Evolutionary conservation across 1,139 yeast genomes (phyloP).

Genomic region (Nakaseomyces glabratus): DNA sequence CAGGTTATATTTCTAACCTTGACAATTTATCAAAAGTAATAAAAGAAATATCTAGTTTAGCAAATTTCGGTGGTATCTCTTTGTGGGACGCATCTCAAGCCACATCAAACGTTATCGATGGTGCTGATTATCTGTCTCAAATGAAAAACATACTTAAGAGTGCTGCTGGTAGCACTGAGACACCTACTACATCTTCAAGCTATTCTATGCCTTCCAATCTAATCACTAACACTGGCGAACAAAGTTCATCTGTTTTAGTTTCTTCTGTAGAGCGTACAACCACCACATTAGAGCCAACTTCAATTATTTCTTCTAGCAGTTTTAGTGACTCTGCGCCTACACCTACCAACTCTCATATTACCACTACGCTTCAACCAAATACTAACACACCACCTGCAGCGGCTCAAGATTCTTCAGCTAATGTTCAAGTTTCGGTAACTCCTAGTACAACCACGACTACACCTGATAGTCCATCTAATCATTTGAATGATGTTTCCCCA

Average conservation of each 20-base stretch:
- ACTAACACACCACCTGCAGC: conserved; percentile 8
- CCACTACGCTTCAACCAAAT: conserved; percentile 5
- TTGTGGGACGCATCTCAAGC: conserved; percentile 92
- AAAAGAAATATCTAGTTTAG: conserved; percentile 34
- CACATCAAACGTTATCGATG: conserved; percentile 43
- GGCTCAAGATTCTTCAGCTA: neutral
- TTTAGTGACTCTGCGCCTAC: conserved; percentile 6
- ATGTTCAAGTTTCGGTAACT: neutral
- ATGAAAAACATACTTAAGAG: conserved; percentile 27
- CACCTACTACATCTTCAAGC: conserved; percentile 26
- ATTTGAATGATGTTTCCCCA: neutral
- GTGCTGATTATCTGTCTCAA: conserved; percentile 32
- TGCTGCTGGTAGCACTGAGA: conserved; percentile 11
- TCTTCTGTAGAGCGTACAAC: conserved; percentile 5
- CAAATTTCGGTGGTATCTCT: conserved; percentile 72
- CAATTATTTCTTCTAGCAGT: conserved; percentile 8
- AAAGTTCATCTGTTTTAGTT: conserved; percentile 8
- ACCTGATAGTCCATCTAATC: conserved; percentile 7
- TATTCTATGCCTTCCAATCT: conserved; percentile 18
- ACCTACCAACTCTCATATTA: conserved; percentile 1
- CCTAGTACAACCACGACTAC: conserved; percentile 9
- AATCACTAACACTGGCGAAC: conserved; percentile 6
- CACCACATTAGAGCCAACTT: conserved; percentile 9
- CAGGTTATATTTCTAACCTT: conserved; percentile 50
- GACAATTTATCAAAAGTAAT: conserved; percentile 35